Conservation (phyloP, 768 basidiomycete genomes). For the Tricholoma bakamatsutake region DNA sequence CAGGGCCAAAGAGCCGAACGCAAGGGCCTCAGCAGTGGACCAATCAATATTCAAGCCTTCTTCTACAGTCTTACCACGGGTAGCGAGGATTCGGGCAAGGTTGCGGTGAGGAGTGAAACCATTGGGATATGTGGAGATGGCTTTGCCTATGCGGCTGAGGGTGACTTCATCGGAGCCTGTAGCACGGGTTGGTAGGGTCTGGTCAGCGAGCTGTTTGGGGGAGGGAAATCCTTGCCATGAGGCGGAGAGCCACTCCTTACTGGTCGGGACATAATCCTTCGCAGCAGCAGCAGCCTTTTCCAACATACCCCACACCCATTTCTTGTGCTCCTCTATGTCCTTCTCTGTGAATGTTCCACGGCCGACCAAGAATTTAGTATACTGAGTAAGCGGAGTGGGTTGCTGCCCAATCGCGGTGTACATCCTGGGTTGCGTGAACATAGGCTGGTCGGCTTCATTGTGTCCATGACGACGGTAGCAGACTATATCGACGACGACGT, state of each 20-base stretch:
- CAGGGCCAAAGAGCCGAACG: conserved; percentile 88
- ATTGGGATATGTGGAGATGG: conserved; percentile 79
- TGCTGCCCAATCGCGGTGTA: conserved; percentile 95
- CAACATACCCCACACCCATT: conserved; percentile 99
- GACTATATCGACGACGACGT: conserved; percentile 97
- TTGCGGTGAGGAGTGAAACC: conserved; percentile 89
- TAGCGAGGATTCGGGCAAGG: conserved; percentile 84
- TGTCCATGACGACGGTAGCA: conserved; percentile 99
- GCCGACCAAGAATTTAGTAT: conserved; percentile 84
- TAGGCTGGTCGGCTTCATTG: conserved; percentile 98
- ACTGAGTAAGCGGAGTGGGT: conserved; percentile 86
- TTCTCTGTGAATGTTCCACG: conserved; percentile 93
- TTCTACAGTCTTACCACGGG: conserved; percentile 85
- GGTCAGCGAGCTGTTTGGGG: conserved; percentile 90
- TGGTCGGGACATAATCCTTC: conserved; percentile 93
- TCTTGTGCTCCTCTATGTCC: conserved; percentile 97
- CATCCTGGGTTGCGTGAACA: conserved; percentile 98
- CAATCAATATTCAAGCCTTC: conserved; percentile 94
- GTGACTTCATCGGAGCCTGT: conserved; percentile 77
- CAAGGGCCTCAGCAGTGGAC: conserved; percentile 97
- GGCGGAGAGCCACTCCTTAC: conserved; percentile 96
- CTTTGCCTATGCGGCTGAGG: conserved; percentile 80
- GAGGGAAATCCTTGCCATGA: conserved; percentile 99
- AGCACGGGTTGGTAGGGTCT: conserved; percentile 82
- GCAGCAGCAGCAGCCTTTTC: conserved; percentile 92